A percentile compares a stretch with the other conserved stretches of the same genome.
phyloP scores from a whole-genome alignment of 2,329 filamentous ascomycete genomes.

The Xylariales sp. region DNA sequence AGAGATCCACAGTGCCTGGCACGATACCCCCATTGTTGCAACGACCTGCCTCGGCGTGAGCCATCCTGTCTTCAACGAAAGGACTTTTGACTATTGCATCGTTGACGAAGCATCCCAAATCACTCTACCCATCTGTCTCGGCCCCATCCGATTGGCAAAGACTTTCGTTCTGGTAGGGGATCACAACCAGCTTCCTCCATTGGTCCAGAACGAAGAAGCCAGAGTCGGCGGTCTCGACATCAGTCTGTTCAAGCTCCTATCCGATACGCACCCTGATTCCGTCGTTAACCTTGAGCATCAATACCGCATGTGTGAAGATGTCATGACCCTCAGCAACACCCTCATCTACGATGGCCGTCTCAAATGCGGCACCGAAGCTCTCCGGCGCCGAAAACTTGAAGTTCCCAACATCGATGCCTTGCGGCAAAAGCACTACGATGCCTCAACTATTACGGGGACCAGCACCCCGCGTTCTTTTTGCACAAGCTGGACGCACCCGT shows the following conservation, averaged over 20 bases:
- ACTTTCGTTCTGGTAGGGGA: constrained; percentile 96
- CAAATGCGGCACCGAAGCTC: constrained; percentile 77
- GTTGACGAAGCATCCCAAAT: constrained; percentile 98
- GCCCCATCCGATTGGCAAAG: constrained; percentile 85
- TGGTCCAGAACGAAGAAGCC: constrained; percentile 90
- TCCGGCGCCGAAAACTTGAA: constrained; percentile 64
- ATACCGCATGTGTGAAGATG: constrained; percentile 96
- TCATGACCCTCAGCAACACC: constrained; percentile 89
- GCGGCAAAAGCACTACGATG: constrained; percentile 53
- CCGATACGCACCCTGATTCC: constrained; percentile 78
- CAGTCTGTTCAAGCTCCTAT: constrained; percentile 89
- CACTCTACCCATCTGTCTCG: constrained; percentile 88
- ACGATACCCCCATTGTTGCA: constrained; percentile 82
- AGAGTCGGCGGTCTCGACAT: constrained; percentile 82
- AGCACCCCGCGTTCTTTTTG: constrained; percentile 50
- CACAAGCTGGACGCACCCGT: constrained; percentile 37
- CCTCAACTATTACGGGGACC: constrained; percentile 36
- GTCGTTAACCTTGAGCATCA: constrained; percentile 93
- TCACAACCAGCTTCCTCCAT: constrained; percentile 89
- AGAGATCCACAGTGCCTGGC: constrained; percentile 78
- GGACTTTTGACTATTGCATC: constrained; percentile 95
- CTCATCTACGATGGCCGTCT: constrained; percentile 89
- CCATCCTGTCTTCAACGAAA: constrained; percentile 81
- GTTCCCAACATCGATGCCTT: constrained; percentile 64
- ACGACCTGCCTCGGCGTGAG: constrained; percentile 92